Base-by-base conservation (phyloP, 345 rosid species). In the Dimocarpus longan region DNA sequence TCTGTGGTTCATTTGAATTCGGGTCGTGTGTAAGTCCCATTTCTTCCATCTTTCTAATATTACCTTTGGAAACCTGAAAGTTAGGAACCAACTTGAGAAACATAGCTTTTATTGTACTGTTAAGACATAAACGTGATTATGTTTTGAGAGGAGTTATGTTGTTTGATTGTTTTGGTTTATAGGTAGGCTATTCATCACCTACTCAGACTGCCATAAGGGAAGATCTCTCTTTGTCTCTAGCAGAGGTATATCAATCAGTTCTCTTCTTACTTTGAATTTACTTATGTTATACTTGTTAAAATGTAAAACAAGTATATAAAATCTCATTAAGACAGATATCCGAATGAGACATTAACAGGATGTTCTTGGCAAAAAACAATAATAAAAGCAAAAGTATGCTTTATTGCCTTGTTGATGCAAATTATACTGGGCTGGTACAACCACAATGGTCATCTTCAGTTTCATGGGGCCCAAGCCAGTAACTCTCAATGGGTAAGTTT, bases 101-200 rank as follows among this genome's bases (percentile, higher is more conserved):
- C 37, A 32, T 21, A 57, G 70, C n/a, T 42, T 60, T 24, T 24
- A 6, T 32, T 18, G 3, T 21, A 39, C 52, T 10, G 26, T 62
- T n/a, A 50, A 50, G 43, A 15, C 11, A 40, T 44, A 22, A 4
- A 1, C 37, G 4, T 28, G 32, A 28, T 32, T 32, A 32, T 32
- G 37, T 32, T 32, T 32, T 32, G 37, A 32, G 12, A 46, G 18
- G 3, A 22, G 42, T 32, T 48, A 32, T 50, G 59, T 68, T 62
- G 62, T 44, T 10, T 21, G 24, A 19, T 73, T 74, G 22, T 8
- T 54, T 66, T 78, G 50, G 66, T 72, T 72, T 86, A 65, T 94
- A 93, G 98, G 95, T 86, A 11, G 98, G 98, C 40, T 93, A 88
- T 76, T 95, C 98, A 12, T 95, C 98, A 32, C 98, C 98, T 39